Evolutionary conservation across 176 grass and related monocot genomes (phyloP), one percentile per base, ranked within the genome.

Genomic region (Oryza meridionalis): DNA sequence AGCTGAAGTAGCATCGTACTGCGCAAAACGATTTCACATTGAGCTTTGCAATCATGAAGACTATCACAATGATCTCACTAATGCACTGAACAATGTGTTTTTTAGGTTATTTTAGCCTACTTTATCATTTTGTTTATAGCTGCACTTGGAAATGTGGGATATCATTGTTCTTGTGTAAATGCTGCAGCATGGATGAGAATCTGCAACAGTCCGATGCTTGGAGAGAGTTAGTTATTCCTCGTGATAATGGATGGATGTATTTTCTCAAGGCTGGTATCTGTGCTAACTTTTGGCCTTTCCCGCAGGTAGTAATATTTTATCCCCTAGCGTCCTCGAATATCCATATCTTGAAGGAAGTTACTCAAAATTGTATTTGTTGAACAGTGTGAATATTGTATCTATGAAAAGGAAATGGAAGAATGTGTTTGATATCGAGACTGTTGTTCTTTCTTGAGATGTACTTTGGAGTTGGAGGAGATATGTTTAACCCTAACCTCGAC

Each of bases 1-100:
- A 70, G 32, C 32, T 81, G 70, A 81, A 32, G 77, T 81, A 67
- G 77, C 85, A 59, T 5, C 16, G 70, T 66, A 75, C 55, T 86
- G 77, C 10, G 77, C 77, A 0, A 33, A 15, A 31, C 61, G 3
- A 22, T 86, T 86, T 75, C 85, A 75, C 74, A 45, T 0, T 44
- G 85, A 75, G 12, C 70, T 86, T 68, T 13, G 16, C 2, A 11
- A 22, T 14, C 44, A 81, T 68, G 33, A 25, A 74, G 27, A 68
- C 25, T 73, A 68, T 67, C 46, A 59, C 17, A 12, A 29, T 27
- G 43, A 81, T 75, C 12, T 68, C 10, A 50, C 3, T 50, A 50
- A 21, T 21, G 84, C 84, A 80, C 3, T 86, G 14, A 0, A 4
- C 14, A 44, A 13, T 16, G 77, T 40, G 31, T 86, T 51, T 79